phyloP scores from a whole-genome alignment of 768 basidiomycete species.

The Boletus eberwhitei region DNA sequence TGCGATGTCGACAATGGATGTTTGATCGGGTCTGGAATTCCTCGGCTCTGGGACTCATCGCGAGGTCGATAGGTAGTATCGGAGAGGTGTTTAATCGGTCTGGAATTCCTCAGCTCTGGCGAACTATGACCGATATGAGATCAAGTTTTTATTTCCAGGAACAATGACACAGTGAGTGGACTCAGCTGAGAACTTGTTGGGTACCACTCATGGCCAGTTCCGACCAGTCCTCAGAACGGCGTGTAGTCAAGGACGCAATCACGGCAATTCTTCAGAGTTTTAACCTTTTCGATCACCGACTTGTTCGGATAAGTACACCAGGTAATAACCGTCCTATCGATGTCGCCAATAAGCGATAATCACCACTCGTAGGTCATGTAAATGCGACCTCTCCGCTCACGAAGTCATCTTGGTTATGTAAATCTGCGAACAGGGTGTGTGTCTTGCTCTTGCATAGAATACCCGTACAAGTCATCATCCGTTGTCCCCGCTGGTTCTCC shows the following conservation, averaged over 20 bases:
- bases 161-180: not conserved
- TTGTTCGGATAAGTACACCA: not conserved
- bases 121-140: not conserved
- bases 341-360: not conserved
- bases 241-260: not conserved
- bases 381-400: not conserved
- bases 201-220: too few relatives aligned
- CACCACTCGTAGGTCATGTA: not conserved
- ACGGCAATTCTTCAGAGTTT: constrained; percentile 15
- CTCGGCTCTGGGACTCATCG: constrained; percentile 13
- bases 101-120: not conserved
- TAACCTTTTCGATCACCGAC: constrained; percentile 18
- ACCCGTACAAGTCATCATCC: constrained; percentile 4
- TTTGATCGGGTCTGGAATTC: constrained; percentile 13
- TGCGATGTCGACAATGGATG: constrained; percentile 6
- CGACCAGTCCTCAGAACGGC: not conserved
- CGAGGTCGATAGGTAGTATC: constrained; percentile 2
- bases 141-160: not conserved
- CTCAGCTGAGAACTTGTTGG: not conserved
- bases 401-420: not conserved
- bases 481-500: constrained; percentile 8
- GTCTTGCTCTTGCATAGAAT: not conserved
- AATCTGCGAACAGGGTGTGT: not conserved
- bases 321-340: not conserved
- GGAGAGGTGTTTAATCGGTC: constrained; percentile 1